Evolutionary conservation across 768 basidiomycete species (phyloP).

Genomic region (Suillus discolor): DNA sequence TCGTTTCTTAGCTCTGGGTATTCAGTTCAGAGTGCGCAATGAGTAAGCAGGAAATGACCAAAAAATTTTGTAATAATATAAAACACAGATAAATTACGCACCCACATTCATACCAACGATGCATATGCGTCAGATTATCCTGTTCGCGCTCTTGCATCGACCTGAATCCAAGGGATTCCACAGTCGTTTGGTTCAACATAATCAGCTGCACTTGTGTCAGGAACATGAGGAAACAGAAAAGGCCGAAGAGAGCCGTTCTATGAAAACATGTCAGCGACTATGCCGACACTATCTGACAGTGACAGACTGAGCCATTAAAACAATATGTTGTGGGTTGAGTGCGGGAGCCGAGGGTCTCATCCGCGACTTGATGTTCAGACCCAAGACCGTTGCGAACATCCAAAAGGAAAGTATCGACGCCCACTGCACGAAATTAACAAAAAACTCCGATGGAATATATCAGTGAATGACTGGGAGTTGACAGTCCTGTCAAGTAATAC

Average conservation of each 20-base stretch:
- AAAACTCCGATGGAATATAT: constrained; percentile 54
- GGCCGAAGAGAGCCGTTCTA: constrained; percentile 68
- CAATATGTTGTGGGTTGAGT: constrained; percentile 70
- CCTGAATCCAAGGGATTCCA: constrained; percentile 69
- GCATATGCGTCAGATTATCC: constrained; percentile 48
- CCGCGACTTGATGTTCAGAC: constrained; percentile 43
- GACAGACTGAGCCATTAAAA: constrained; percentile 73
- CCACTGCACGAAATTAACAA: constrained; percentile 79
- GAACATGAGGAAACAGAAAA: constrained; percentile 67
- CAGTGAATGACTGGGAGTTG: neutral
- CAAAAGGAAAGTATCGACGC: constrained; percentile 60
- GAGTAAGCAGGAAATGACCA: neutral
- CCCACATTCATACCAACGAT: constrained; percentile 57
- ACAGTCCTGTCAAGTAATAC: constrained; percentile 37
- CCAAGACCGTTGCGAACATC: constrained; percentile 61
- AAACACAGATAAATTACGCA: constrained; percentile 37
- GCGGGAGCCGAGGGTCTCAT: constrained; percentile 23
- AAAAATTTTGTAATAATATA: no score
- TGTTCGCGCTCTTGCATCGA: constrained; percentile 68
- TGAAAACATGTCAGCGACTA: constrained; percentile 12
- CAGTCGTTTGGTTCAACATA: constrained; percentile 68
- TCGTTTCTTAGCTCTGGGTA: constrained; percentile 50
- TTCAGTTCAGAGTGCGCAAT: constrained; percentile 2
- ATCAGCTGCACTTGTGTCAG: constrained; percentile 64
- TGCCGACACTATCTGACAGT: neutral